Base-by-base conservation (phyloP, 2,329 filamentous ascomycete genomes). In the Xylariaceae sp. region DNA sequence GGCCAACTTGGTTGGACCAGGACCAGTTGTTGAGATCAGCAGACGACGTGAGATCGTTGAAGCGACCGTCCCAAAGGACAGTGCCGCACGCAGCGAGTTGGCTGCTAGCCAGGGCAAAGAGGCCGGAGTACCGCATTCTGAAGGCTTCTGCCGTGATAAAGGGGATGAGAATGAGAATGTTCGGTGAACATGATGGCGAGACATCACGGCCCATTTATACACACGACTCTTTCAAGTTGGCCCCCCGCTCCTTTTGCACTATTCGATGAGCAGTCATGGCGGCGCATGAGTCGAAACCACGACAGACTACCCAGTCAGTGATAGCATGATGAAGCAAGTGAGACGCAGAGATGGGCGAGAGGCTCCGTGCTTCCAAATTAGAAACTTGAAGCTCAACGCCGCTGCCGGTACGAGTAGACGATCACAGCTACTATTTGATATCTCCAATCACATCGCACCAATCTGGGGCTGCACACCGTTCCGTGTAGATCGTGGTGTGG, bases 41-140 rank as follows among this genome's bases (percentile, higher is more conserved):
- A 54, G 76, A 77, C 15, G 78, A 74, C 17, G 73, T 74, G 61
- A 83, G 73, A 55, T 80, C 77, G 68, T 85, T 84, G 74, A 85
- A 82, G 53, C 82, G 78, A 18, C 83, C 83, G 70, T 85, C 82
- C 83, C 83, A 86, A 6, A 85, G 72, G 50, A 85, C 76, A 0
- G 77, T 79, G 55, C 78, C 79, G 67, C 72, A 68, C 42, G 64
- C 65, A n/a, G 66, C 68, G 54, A 70, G 66, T 48, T 66, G 63
- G 52, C 64, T 62, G 57, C 66, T 64, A 44, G 63, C 64, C 48
- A 65, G 56, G 30, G 58, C 57, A 55, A 67, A 59, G 45, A 69
- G 56, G 49, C 59, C 55, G 2, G 66, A 63, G 50, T 60, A 57
- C 60, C 60, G 68, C 68, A 70, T 70, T 13, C 54, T 62, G 60